A percentile compares a stretch with the other conserved stretches of the same genome.
Evolutionary conservation across 257 asterid species (phyloP).

Genomic region (Scutellaria minor): DNA sequence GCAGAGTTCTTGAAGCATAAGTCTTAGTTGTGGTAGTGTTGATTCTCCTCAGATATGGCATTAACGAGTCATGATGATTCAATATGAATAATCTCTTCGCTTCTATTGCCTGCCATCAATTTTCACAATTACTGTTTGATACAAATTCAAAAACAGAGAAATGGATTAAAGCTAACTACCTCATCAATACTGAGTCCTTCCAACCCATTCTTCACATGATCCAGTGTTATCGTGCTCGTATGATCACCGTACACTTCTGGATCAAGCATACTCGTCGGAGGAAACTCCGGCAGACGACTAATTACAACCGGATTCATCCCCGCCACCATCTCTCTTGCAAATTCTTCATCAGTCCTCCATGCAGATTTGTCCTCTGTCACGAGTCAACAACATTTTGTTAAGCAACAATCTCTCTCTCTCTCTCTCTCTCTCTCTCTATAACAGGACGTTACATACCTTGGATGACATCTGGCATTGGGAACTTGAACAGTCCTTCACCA

Average conservation of each 20-base stretch:
- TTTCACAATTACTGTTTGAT: too few relatives aligned
- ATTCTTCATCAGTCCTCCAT: slow-evolving; percentile 80
- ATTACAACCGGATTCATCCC: slow-evolving; percentile 69
- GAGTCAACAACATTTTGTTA: neutral
- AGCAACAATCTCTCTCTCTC: neutral
- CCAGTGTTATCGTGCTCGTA: slow-evolving; percentile 41
- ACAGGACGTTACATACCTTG: slow-evolving; percentile 42
- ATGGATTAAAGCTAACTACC: slow-evolving; percentile 36
- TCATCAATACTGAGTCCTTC: slow-evolving; percentile 52
- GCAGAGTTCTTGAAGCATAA: slow-evolving; percentile 61
- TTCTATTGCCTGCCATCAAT: slow-evolving; percentile 46
- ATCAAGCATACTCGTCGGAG: slow-evolving; percentile 58
- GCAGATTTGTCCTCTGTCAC: slow-evolving; percentile 56
- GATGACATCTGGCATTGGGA: slow-evolving; percentile 65
- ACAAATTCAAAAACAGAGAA: neutral
- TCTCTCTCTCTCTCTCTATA: too few relatives aligned
- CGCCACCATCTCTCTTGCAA: slow-evolving; percentile 71
- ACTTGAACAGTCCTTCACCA: slow-evolving; percentile 54
- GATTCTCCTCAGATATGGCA: slow-evolving; percentile 59
- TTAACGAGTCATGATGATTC: slow-evolving; percentile 63
- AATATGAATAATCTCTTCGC: slow-evolving; percentile 45
- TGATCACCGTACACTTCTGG: slow-evolving; percentile 53
- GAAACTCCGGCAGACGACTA: slow-evolving; percentile 62
- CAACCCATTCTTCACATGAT: slow-evolving; percentile 45
- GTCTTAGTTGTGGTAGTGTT: slow-evolving; percentile 54